Percentiles rank a stretch among this genome's conserved stretches.
These are phyloP conservation scores for Yamadazyma atlantica DNA, from an alignment of 1,139 yeast genomes.

Conservation along the genomic window DNA sequence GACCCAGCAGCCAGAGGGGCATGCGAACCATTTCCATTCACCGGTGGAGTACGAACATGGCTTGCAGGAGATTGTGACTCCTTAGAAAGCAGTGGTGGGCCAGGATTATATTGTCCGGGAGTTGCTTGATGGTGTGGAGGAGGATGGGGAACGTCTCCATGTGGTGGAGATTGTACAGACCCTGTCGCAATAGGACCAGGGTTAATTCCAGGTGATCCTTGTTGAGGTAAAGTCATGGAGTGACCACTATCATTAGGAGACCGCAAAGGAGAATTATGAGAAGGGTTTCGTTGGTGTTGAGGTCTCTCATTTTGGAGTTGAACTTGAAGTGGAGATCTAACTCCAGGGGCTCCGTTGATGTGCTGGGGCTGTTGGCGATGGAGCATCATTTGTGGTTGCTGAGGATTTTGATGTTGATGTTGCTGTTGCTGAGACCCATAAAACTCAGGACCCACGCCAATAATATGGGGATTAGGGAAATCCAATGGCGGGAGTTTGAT, in stretches of 20 bases:
- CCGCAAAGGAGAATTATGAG: conserved; percentile 1
- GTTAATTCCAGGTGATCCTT: not conserved
- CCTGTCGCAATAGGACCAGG: not conserved
- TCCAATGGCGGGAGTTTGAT: conserved; percentile 66
- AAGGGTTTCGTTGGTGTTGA: not conserved
- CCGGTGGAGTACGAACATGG: not conserved
- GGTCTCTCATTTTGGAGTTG: not conserved
- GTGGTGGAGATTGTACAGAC: not conserved
- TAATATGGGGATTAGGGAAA: conserved; percentile 42
- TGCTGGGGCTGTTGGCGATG: not conserved
- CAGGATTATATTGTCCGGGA: conserved; percentile 1
- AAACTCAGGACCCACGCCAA: conserved; percentile 7
- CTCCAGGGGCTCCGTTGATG: not conserved
- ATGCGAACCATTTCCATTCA: conserved; percentile 1
- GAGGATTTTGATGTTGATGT: not conserved
- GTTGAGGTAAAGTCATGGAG: not conserved
- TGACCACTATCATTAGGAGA: conserved; percentile 2
- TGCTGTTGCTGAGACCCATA: too few species aligned
- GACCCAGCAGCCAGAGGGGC: conserved; percentile 2
- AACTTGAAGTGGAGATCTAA: not conserved
- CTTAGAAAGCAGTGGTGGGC: conserved; percentile 3
- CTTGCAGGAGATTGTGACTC: conserved; percentile 1
- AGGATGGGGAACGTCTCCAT: conserved; percentile 8
- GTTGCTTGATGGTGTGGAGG: conserved; percentile 4
- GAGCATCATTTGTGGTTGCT: not conserved